Evolutionary conservation across 495 filamentous ascomycete species (phyloP).

Genomic region (Aspergillus sclerotioniger): DNA sequence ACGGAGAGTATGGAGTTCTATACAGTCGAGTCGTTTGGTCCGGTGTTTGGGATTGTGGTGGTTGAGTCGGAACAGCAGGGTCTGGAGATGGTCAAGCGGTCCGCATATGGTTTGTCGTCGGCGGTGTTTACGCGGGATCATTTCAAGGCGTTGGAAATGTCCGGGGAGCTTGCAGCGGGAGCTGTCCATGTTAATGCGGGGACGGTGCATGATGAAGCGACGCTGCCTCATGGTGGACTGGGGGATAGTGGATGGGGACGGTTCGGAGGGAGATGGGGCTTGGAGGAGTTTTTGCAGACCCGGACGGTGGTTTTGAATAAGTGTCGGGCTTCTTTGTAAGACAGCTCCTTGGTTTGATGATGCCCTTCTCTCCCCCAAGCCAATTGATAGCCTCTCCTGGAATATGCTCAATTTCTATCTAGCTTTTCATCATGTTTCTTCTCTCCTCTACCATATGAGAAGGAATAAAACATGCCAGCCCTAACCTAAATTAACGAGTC

Average conservation of each 20-base stretch:
- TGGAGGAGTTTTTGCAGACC: conserved; percentile 66
- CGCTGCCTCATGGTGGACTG: conserved; percentile 69
- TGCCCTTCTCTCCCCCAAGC: no score
- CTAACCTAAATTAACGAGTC: conserved; percentile 8
- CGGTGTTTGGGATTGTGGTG: conserved; percentile 46
- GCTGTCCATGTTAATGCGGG: conserved; percentile 79
- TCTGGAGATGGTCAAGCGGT: conserved; percentile 23
- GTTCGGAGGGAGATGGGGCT: conserved; percentile 44
- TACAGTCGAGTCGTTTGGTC: conserved; percentile 73
- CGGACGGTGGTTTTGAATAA: conserved; percentile 65
- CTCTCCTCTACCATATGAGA: no score
- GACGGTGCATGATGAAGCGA: conserved; percentile 74
- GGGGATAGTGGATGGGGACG: conserved; percentile 72
- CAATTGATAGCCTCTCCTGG: no score
- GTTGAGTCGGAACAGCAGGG: conserved; percentile 27
- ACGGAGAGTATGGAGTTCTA: conserved; percentile 69
- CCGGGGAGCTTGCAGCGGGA: conserved; percentile 17
- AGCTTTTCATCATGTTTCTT: no score
- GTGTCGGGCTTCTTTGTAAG: background rate
- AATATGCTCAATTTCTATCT: no score
- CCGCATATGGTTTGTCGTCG: conserved; percentile 30
- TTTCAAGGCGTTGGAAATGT: conserved; percentile 25
- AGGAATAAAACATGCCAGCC: conserved; percentile 6
- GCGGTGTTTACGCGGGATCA: conserved; percentile 29
- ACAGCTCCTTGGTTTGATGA: no score